Conservation (phyloP, 2,329 filamentous ascomycete genomes). For the Aspergillus sojae region DNA sequence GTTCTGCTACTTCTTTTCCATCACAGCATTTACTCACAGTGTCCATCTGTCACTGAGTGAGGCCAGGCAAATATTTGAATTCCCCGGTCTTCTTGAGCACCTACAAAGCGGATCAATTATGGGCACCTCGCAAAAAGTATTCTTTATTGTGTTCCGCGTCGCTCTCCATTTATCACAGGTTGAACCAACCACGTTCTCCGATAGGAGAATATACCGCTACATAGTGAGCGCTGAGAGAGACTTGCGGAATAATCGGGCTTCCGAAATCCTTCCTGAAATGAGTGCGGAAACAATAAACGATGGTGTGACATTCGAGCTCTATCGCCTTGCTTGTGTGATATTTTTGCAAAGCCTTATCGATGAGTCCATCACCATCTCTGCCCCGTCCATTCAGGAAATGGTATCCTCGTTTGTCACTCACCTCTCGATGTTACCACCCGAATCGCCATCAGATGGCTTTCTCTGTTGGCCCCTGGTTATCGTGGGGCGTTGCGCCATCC, state of each 20-base stretch:
- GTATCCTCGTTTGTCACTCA: conserved; percentile 5
- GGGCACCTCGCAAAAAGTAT: conserved; percentile 7
- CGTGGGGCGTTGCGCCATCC: background rate
- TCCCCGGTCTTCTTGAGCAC: background rate
- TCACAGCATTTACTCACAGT: conserved; percentile 7
- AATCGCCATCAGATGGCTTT: conserved; percentile 4
- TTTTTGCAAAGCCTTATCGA: background rate
- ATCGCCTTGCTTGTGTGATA: conserved; percentile 11
- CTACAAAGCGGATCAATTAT: conserved; percentile 1
- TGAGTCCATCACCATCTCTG: background rate
- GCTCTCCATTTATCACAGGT: background rate
- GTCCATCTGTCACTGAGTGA: background rate
- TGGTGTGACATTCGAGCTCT: conserved; percentile 6
- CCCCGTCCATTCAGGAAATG: background rate
- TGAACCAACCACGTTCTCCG: background rate
- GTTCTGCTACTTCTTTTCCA: conserved; percentile 14
- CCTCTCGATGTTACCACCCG: background rate
- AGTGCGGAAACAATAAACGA: conserved; percentile 5
- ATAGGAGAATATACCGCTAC: background rate
- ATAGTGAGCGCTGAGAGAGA: background rate
- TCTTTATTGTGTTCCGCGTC: conserved; percentile 10
- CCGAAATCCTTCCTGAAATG: background rate
- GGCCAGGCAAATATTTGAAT: conserved; percentile 3
- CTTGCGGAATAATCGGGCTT: background rate
- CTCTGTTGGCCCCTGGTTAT: conserved; percentile 14